Evolutionary conservation across 1,284 basidiomycete species (phyloP).

Genomic region (Malassezia cuniculi): DNA sequence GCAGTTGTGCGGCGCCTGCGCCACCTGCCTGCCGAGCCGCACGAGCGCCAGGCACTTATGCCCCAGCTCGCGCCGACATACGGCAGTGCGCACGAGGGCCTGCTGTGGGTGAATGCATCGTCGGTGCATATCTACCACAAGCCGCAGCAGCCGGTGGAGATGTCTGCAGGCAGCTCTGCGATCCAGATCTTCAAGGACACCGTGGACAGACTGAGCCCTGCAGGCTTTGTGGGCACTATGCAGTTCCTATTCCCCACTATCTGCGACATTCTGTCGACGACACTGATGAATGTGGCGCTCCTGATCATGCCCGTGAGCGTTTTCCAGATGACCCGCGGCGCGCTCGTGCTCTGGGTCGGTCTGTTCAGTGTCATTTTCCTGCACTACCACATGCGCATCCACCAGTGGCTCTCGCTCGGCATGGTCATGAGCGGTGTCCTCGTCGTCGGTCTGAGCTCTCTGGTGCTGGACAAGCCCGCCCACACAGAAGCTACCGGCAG

Average conservation of each 20-base stretch:
- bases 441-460: slow-evolving; percentile 76
- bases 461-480: no score
- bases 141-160: no score
- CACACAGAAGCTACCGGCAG: not conserved
- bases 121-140: no score
- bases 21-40: not conserved
- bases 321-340: slow-evolving; percentile 90
- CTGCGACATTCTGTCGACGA: slow-evolving; percentile 76
- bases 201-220: no score
- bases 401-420: slow-evolving; percentile 70
- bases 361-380: slow-evolving; percentile 84
- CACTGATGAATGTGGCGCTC: slow-evolving; percentile 87
- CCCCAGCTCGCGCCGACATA: not conserved
- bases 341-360: slow-evolving; percentile 91
- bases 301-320: slow-evolving; percentile 92
- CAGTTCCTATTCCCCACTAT: slow-evolving; percentile 67
- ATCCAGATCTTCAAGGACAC: no score
- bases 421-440: slow-evolving; percentile 81
- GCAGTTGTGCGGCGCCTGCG: slow-evolving; percentile 4
- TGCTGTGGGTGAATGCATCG: no score
- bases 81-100: not conserved
- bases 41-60: not conserved
- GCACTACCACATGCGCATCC: slow-evolving; percentile 45
- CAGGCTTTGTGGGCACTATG: no score
- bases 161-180: no score